Percentiles rank a stretch among this genome's conserved stretches.
phyloP scores from a whole-genome alignment of 148 eudicot species.

The Rhododendron vialii region DNA sequence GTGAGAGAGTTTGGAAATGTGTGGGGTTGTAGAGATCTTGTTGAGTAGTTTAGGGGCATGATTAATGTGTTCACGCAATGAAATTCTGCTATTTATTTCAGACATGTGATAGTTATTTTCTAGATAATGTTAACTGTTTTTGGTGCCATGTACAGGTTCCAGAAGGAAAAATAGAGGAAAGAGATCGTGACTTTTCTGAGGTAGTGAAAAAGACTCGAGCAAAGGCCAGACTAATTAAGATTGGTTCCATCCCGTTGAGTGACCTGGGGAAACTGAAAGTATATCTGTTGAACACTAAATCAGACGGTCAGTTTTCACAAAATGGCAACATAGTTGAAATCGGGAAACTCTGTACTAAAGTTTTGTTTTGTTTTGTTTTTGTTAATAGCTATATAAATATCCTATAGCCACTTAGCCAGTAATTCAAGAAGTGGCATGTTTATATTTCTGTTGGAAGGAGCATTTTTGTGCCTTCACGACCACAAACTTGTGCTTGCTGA shows the following conservation, averaged over 20 bases:
- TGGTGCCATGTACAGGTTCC: constrained; percentile 42
- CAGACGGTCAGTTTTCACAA: constrained; percentile 52
- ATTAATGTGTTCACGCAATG: neutral
- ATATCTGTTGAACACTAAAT: constrained; percentile 37
- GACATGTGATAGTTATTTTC: neutral
- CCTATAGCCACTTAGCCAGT: neutral
- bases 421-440: neutral
- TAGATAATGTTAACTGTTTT: constrained; percentile 4
- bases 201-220: constrained; percentile 50
- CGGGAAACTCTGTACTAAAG: neutral
- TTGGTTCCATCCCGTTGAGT: constrained; percentile 54
- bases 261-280: constrained; percentile 71
- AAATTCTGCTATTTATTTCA: too few species aligned
- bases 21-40: neutral
- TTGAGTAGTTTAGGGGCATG: neutral
- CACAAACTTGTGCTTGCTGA: neutral
- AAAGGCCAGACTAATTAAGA: constrained; percentile 53
- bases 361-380: neutral
- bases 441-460: neutral
- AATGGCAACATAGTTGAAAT: neutral
- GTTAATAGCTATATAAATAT: neutral
- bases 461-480: neutral
- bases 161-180: constrained; percentile 36
- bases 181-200: constrained; percentile 21
- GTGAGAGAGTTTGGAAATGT: neutral